Base-by-base conservation (phyloP, 768 basidiomycete species). In the Leccinum imitatum region DNA sequence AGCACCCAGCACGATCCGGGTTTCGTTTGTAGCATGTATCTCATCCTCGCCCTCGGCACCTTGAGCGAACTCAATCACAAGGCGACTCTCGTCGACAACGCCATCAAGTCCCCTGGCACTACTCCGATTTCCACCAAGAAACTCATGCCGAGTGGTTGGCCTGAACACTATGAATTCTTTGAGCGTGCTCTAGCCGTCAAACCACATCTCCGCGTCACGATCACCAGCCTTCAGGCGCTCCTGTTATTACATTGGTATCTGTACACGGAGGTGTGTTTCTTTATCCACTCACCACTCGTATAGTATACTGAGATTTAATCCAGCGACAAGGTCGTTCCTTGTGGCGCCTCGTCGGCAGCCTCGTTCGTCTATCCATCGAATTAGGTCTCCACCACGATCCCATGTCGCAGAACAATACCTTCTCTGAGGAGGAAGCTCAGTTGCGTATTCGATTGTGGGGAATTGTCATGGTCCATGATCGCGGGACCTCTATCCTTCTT, bases 211-310 rank as follows among this genome's bases (percentile, higher is more conserved):
- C 84, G 88, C 10, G 91, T 93, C 68, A 91, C 91, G 5, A 83
- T 93, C 47, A 85, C 87, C 6, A 91, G 90, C 69, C 75, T 94
- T 61, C 92, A 94, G 71, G 89, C 92, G 0, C 80, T 94, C 56
- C 91, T 93, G 25, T 73, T 94, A 6, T 73, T 93, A 51, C 93
- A 94, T 57, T 93, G 91, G 92, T 93, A 93, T 73, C 80, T 94
- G 21, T 94, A 93, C 67, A 91, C 87, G 21, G 92, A 93, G 81
- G 92, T 90, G 63, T 57, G 82, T 68, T 68, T 19, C 4, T 48
- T 3, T 23, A 10, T 53, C 33, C 11, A 31, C 31, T 10, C 61
- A 17, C 25, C 17, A 35, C 35, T 23, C 13, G 8, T 46, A 37
- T 19, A 10, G 10, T 46, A 46, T 46, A 46, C 19, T 19, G n/a